Conservation (phyloP, 495 filamentous ascomycete genomes). For the Lineolata rhizophorae region DNA sequence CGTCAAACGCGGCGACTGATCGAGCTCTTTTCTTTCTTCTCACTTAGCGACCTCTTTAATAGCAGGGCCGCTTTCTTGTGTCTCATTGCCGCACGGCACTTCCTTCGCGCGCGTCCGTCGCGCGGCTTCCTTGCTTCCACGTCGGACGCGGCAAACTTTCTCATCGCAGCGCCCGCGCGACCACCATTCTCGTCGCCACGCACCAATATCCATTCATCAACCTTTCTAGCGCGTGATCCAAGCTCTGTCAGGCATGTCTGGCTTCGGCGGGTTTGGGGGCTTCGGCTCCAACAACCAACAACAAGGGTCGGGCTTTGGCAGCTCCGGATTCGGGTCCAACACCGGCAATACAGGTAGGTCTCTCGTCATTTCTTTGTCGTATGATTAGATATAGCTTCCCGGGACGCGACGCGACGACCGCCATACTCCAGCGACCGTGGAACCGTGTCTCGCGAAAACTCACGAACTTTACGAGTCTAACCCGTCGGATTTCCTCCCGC, state of each 20-base stretch:
- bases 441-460: not conserved
- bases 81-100: no score
- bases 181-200: not conserved
- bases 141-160: not conserved
- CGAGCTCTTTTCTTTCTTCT: no score
- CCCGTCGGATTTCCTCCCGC: not conserved
- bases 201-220: no score
- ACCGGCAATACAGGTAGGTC: constrained; percentile 7
- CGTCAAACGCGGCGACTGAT: no score
- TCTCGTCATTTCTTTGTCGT: not conserved
- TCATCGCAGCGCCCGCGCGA: not conserved
- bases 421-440: not conserved
- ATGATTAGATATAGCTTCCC: no score
- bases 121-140: not conserved
- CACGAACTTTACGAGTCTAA: not conserved
- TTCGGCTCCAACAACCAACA: constrained; percentile 35
- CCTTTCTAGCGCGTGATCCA: not conserved
- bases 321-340: constrained; percentile 8
- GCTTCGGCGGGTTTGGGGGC: constrained; percentile 17
- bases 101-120: no score
- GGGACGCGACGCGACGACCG: no score
- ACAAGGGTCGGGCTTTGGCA: constrained; percentile 12
- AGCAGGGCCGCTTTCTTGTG: no score
- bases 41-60: no score
- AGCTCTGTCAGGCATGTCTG: constrained; percentile 8